Conservation (phyloP, 768 basidiomycete genomes). For the Lactarius pseudohatsudake region DNA sequence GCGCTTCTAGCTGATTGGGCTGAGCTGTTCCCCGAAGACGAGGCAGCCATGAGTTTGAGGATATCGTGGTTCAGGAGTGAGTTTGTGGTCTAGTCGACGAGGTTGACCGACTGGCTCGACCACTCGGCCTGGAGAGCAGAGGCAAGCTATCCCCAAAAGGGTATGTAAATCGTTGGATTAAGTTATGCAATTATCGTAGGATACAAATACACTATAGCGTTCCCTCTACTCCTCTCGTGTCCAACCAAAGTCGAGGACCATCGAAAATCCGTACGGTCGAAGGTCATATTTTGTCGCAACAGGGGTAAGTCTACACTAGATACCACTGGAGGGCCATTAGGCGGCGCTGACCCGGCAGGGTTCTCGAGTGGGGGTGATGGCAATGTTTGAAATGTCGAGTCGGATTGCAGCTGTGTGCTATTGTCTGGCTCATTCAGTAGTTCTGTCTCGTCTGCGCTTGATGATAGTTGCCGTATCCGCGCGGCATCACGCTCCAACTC, state of each 20-base stretch:
- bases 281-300: conserved; percentile 59
- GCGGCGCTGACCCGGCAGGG: not conserved
- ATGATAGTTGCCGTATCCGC: conserved; percentile 31
- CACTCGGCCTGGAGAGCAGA: conserved; percentile 6
- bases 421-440: conserved; percentile 7
- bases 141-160: not conserved
- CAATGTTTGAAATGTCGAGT: not conserved
- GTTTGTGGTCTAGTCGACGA: not conserved
- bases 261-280: conserved; percentile 65
- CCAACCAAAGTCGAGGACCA: conserved; percentile 79
- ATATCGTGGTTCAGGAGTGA: conserved; percentile 11
- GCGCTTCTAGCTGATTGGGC: conserved; percentile 41
- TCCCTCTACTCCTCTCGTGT: conserved; percentile 31
- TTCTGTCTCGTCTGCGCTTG: conserved; percentile 1
- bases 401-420: not conserved
- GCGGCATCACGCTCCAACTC: conserved; percentile 41
- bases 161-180: not conserved
- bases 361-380: not conserved
- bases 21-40: conserved; percentile 29
- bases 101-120: not conserved
- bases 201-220: conserved; percentile 1
- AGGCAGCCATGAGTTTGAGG: conserved; percentile 30
- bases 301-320: conserved; percentile 9
- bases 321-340: conserved; percentile 15
- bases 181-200: conserved; percentile 16